Base-by-base conservation (phyloP, 2,329 filamentous ascomycete genomes). In the Leptosphaerulina australis region DNA sequence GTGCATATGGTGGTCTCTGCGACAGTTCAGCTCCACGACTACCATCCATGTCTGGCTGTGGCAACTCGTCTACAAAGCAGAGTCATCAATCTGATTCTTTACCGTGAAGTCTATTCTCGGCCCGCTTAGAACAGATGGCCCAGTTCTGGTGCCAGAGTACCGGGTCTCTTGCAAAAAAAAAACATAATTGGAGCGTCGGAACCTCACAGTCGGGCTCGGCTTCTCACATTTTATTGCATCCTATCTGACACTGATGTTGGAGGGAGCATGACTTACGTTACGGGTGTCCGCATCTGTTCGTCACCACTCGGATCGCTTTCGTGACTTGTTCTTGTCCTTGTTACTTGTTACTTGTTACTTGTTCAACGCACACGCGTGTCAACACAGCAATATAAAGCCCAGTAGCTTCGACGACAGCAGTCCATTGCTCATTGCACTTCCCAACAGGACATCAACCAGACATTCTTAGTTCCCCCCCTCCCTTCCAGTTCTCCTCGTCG, bases 221-320 rank as follows among this genome's bases (percentile, higher is more conserved):
- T 58, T 52, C 50, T 53, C 39, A 50, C 56, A 58, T 53, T 53
- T 50, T 45, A 46, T 50, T 50, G 41, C 47, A 52, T 53, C 40
- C 44, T 40, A 53, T 53, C 50, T 53, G 44, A 44, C 50, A 43
- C 41, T 46, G 26, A 44, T 44, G 36, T 49, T 35, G 15, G 52
- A 47, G 40, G 58, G 48, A 62, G 53, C 49, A 62, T 62, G 59
- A 60, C 53, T 50, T 54, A 39, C 51, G 21, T 55, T 43, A 55
- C 58, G 58, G 57, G 49, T 53, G 44, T 45, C 53, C 39, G 59
- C 59, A 57, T 53, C 26, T 44, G 44, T 50, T 46, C 31, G 46
- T 56, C 44, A 45, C 47, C 21, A 8, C 44, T 38, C 44, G 30
- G 22, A 34, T 48, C 50, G 38, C 39, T 24, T 34, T 44, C 24